phyloP scores from a whole-genome alignment of 2,329 filamentous ascomycete genomes.

The Diaporthe sp. region DNA sequence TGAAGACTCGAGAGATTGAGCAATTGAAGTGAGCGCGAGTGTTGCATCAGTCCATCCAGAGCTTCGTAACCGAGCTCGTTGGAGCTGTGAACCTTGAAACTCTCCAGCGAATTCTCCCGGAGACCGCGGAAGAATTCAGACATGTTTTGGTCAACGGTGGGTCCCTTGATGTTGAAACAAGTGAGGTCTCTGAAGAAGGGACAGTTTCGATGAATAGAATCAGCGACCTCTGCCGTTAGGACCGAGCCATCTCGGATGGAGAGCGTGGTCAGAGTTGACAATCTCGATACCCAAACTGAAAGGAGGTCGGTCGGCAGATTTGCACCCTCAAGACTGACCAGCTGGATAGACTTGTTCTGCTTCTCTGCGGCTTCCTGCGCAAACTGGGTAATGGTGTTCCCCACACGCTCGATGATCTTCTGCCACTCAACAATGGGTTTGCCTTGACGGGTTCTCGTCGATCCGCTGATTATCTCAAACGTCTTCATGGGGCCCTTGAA shows the following conservation, averaged over 20 bases:
- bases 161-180: slow-evolving; percentile 62
- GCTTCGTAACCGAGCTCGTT: slow-evolving; percentile 68
- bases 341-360: slow-evolving; percentile 60
- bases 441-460: slow-evolving; percentile 44
- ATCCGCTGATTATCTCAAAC: slow-evolving; percentile 48
- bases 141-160: slow-evolving; percentile 69
- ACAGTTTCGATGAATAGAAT: slow-evolving; percentile 70
- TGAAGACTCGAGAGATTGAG: slow-evolving; percentile 52
- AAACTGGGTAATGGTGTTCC: slow-evolving; percentile 68
- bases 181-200: slow-evolving; percentile 72
- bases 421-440: slow-evolving; percentile 51
- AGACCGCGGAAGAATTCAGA: slow-evolving; percentile 71
- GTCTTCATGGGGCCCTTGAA: slow-evolving; percentile 57
- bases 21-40: slow-evolving; percentile 53
- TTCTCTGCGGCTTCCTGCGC: slow-evolving; percentile 55
- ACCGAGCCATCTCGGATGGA: slow-evolving; percentile 73
- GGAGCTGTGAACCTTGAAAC: slow-evolving; percentile 70
- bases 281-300: slow-evolving; percentile 69
- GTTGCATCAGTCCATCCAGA: slow-evolving; percentile 66
- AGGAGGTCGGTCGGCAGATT: slow-evolving; percentile 65
- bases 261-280: slow-evolving; percentile 71
- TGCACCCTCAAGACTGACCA: slow-evolving; percentile 72
- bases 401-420: slow-evolving; percentile 62
- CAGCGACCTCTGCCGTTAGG: slow-evolving; percentile 67
- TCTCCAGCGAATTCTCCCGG: slow-evolving; percentile 67